Conservation (phyloP, 2,329 filamentous ascomycete genomes). For the Malbranchea zuffiana region DNA sequence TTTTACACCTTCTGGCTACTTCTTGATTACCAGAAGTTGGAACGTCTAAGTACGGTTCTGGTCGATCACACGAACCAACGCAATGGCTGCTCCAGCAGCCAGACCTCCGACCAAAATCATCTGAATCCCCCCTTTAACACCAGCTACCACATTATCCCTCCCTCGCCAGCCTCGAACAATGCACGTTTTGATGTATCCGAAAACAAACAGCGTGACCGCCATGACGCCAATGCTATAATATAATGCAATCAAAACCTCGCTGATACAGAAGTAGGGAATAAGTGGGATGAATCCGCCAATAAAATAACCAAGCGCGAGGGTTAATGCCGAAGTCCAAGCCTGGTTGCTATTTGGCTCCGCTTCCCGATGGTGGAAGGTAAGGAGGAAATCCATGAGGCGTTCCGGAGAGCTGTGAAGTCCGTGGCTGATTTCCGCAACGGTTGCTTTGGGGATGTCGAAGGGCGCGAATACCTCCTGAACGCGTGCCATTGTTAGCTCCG, state of each 20-base stretch:
- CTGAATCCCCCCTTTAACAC: slow-evolving; percentile 50
- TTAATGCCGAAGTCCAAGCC: slow-evolving; percentile 47
- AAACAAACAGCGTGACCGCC: slow-evolving; percentile 31
- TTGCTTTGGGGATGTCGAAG: slow-evolving; percentile 31
- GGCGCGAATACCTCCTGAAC: slow-evolving; percentile 33
- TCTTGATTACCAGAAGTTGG: no score
- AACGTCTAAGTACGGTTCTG: no score
- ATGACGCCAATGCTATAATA: slow-evolving; percentile 36
- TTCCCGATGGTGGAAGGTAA: slow-evolving; percentile 40
- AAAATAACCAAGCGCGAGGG: slow-evolving; percentile 59
- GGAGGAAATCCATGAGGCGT: slow-evolving; percentile 37
- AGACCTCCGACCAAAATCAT: slow-evolving; percentile 55
- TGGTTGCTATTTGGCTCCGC: slow-evolving; percentile 35
- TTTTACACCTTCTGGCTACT: no score
- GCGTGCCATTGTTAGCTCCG: slow-evolving; percentile 29
- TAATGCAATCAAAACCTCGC: slow-evolving; percentile 40
- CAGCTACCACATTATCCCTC: slow-evolving; percentile 40
- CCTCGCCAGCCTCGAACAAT: slow-evolving; percentile 37
- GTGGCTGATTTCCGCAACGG: slow-evolving; percentile 27
- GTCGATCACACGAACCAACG: slow-evolving; percentile 49
- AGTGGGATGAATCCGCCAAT: slow-evolving; percentile 61
- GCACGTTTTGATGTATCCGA: slow-evolving; percentile 37
- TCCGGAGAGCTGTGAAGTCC: slow-evolving; percentile 30
- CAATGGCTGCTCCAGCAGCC: slow-evolving; percentile 56
- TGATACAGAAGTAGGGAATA: slow-evolving; percentile 55